These are phyloP conservation scores for Camelina neglecta DNA, from an alignment of 345 rosid genomes.

Conservation along the genomic window DNA sequence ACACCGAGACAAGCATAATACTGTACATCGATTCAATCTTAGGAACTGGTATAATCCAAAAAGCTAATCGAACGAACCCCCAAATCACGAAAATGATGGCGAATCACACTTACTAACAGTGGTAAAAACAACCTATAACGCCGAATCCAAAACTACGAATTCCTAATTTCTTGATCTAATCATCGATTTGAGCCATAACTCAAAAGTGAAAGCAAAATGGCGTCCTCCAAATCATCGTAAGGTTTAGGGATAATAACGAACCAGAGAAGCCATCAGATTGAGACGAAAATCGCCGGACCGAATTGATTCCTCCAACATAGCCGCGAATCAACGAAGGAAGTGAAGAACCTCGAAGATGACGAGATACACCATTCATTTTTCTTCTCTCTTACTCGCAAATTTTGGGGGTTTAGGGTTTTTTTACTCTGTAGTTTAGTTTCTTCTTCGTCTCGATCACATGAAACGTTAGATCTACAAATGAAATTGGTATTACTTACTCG, in stretches of 20 bases:
- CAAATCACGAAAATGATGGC: not conserved
- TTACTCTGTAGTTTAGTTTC: not conserved
- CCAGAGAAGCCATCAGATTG: slow-evolving; percentile 47
- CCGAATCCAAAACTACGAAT: not conserved
- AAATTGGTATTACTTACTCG: slow-evolving; percentile 1
- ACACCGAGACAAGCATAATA: too few relatives aligned
- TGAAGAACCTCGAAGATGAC: slow-evolving; percentile 43
- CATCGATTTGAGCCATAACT: not conserved
- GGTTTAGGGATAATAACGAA: slow-evolving; percentile 10
- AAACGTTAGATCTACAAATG: slow-evolving; percentile 10
- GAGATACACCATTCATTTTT: slow-evolving; percentile 46
- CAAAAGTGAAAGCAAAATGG: not conserved
- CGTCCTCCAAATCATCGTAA: not conserved
- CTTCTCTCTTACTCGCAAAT: slow-evolving; percentile 5
- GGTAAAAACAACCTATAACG: not conserved
- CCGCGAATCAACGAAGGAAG: slow-evolving; percentile 41
- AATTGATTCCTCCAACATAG: slow-evolving; percentile 35
- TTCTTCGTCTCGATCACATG: slow-evolving; percentile 17
- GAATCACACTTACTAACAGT: slow-evolving; percentile 1
- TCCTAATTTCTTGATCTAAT: not conserved
- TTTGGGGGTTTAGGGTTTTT: slow-evolving; percentile 42
- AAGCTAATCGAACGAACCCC: not conserved
- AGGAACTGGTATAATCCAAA: not conserved
- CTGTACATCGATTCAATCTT: not conserved
- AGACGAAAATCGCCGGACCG: slow-evolving; percentile 23